Conservation (phyloP, 768 basidiomycete species). For the Rhizopogon vesiculosus region DNA sequence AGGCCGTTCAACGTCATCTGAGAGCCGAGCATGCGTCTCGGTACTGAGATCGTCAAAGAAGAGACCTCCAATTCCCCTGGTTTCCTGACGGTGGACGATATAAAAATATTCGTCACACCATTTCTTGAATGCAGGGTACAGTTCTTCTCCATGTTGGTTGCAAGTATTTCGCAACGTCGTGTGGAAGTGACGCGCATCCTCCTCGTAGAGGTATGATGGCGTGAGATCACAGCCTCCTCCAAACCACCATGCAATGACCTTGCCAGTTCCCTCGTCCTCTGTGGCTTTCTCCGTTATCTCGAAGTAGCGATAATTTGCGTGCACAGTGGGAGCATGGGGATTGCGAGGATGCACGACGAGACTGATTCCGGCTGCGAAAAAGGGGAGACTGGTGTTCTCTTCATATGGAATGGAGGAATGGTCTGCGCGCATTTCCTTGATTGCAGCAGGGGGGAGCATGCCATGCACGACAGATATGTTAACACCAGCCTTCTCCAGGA, state of each 20-base stretch:
- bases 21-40: conserved; percentile 60
- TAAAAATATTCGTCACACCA: conserved; percentile 99
- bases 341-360: conserved; percentile 93
- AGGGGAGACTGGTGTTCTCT: conserved; percentile 66
- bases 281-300: conserved; percentile 65
- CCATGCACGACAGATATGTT: conserved; percentile 94
- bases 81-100: conserved; percentile 82
- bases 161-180: conserved; percentile 68
- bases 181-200: conserved; percentile 89
- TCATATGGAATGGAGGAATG: conserved; percentile 72
- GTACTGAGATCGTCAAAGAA: conserved; percentile 93
- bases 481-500: conserved; percentile 94
- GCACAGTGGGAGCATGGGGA: conserved; percentile 90
- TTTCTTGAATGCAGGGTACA: conserved; percentile 81
- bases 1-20: conserved; percentile 42
- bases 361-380: conserved; percentile 90
- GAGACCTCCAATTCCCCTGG: conserved; percentile 88
- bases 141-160: conserved; percentile 57
- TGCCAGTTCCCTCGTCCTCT: conserved; percentile 34
- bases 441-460: conserved; percentile 78
- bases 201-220: conserved; percentile 85
- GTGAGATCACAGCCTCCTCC: conserved; percentile 96
- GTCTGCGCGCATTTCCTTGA: conserved; percentile 93
- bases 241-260: conserved; percentile 94
- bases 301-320: conserved; percentile 97